Percentiles rank a stretch among this genome's conserved stretches.
phyloP scores from a whole-genome alignment of 768 basidiomycete species.

The Naganishia vaughanmartiniae region DNA sequence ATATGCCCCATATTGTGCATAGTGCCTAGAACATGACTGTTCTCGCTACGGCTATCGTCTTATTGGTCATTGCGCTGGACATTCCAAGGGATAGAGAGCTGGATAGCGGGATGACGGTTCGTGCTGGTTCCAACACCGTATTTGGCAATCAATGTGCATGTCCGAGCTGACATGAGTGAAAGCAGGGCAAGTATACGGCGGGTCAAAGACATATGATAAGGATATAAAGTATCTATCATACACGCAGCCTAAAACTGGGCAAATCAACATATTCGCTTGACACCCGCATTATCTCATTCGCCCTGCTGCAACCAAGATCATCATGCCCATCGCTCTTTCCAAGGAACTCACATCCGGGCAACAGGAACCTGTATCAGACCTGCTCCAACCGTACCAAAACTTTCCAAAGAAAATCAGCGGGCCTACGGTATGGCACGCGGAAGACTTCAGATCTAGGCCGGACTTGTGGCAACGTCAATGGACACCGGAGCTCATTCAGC shows the following conservation, averaged over 20 bases:
- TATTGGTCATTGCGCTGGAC: background rate
- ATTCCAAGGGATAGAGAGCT: background rate
- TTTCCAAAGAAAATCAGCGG: conserved; percentile 44
- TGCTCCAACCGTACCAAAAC: conserved; percentile 39
- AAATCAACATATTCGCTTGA: background rate
- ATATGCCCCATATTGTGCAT: background rate
- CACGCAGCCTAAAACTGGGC: background rate
- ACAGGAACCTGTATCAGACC: conserved; percentile 35
- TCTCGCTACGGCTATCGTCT: background rate
- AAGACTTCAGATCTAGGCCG: conserved; percentile 38
- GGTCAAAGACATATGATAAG: background rate
- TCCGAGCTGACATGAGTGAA: background rate
- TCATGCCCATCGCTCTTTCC: conserved; percentile 25
- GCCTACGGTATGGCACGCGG: conserved; percentile 44
- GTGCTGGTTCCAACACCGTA: background rate
- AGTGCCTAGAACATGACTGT: background rate
- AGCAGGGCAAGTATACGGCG: background rate
- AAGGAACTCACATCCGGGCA: conserved; percentile 44
- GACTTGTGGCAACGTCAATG: conserved; percentile 43
- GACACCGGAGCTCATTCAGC: conserved; percentile 39
- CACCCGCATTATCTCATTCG: background rate
- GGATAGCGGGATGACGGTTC: background rate
- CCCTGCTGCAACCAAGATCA: background rate
- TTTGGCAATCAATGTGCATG: background rate
- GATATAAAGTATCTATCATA: background rate